phyloP scores from a whole-genome alignment of 345 rosid species.

The Orychophragmus violaceus region DNA sequence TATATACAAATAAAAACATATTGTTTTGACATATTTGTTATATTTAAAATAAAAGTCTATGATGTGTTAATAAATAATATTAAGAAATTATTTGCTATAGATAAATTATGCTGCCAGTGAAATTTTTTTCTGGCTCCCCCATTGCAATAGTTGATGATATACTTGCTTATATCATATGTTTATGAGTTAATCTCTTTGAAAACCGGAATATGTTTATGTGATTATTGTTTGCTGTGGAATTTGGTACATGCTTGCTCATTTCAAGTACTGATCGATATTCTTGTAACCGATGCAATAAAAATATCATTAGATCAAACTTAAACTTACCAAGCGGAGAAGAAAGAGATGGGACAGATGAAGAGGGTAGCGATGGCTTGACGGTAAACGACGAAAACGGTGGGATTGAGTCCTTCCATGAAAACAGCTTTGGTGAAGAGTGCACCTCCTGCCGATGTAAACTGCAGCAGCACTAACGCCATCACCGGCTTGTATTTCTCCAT shows the following conservation, averaged over 20 bases:
- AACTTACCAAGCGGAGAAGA: slow-evolving; percentile 27
- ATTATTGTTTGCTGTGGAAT: too few relatives aligned
- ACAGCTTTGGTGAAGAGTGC: slow-evolving; percentile 37
- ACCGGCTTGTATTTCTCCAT: slow-evolving; percentile 31
- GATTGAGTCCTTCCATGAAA: slow-evolving; percentile 33
- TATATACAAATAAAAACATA: too few relatives aligned
- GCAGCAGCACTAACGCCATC: slow-evolving; percentile 30
- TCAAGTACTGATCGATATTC: background rate
- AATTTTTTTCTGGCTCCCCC: too few relatives aligned
- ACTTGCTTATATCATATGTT: background rate
- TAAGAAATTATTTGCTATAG: too few relatives aligned
- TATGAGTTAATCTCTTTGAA: background rate
- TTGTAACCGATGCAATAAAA: background rate
- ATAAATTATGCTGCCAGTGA: too few relatives aligned
- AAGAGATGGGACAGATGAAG: slow-evolving; percentile 33
- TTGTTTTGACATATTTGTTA: too few relatives aligned
- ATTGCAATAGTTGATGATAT: too few relatives aligned
- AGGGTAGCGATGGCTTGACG: slow-evolving; percentile 43
- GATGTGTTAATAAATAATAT: too few relatives aligned
- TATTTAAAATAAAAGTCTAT: too few relatives aligned
- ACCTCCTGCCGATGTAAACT: slow-evolving; percentile 27
- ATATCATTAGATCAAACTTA: background rate
- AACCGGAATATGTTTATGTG: background rate
- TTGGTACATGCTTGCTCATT: background rate
- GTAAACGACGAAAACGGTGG: slow-evolving; percentile 38